Conservation (phyloP, 805 yeast genomes). For the Spathaspora arborariae region DNA sequence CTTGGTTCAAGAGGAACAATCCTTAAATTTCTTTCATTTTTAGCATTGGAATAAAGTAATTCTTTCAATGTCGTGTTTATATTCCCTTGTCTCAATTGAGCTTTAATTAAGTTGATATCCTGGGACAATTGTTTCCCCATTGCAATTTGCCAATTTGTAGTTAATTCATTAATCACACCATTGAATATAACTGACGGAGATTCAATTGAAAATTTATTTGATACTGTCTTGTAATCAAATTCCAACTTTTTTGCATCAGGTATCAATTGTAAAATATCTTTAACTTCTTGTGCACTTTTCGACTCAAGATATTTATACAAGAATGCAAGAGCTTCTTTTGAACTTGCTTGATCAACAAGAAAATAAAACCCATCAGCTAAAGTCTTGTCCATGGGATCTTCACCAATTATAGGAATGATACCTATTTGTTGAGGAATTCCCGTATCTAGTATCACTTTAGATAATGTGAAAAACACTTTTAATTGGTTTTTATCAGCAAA, state of each 20-base stretch:
- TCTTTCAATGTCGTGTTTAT: conserved; percentile 32
- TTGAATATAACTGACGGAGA: conserved; percentile 60
- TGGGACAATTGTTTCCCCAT: conserved; percentile 49
- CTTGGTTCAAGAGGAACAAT: conserved; percentile 32
- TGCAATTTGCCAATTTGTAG: conserved; percentile 51
- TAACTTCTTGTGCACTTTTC: conserved; percentile 20
- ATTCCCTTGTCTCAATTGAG: conserved; percentile 20
- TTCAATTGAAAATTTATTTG: conserved; percentile 31
- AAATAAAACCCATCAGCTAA: conserved; percentile 33
- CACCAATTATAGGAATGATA: conserved; percentile 56
- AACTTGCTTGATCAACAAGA: conserved; percentile 24
- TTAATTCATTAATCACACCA: conserved; percentile 62
- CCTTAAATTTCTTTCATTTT: conserved; percentile 41
- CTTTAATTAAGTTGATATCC: conserved; percentile 44
- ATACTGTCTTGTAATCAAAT: conserved; percentile 19
- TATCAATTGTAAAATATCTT: conserved; percentile 15
- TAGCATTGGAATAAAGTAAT: conserved; percentile 41
- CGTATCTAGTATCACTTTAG: conserved; percentile 47
- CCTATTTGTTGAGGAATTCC: conserved; percentile 81
- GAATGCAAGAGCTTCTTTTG: conserved; percentile 36
- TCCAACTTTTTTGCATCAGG: conserved; percentile 7
- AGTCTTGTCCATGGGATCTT: conserved; percentile 21
- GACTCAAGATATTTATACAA: conserved; percentile 34
- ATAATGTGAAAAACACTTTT: conserved; percentile 44
- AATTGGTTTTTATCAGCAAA: conserved; percentile 52